Evolutionary conservation across 352 stramenopile genomes (phyloP), one percentile per base, ranked within the genome.

Genomic region (Globisporangium cederbergense): DNA sequence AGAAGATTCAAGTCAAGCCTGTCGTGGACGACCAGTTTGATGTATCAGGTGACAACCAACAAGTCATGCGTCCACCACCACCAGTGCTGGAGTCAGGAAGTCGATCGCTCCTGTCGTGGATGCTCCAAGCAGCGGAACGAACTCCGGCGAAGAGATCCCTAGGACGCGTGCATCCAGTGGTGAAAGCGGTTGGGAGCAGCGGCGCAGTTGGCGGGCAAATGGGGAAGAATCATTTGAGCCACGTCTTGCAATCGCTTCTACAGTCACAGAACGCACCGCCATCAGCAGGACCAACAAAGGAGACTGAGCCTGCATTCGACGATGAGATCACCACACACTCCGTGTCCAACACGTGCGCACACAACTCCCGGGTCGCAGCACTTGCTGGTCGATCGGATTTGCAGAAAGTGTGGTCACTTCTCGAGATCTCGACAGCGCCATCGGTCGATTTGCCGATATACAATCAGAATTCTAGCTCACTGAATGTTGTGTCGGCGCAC

Each of bases 401-500:
- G n/a, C 72, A 88, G 22, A 81, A 93, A 59, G 81, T 94, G 57
- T 96, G 87, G 87, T 89, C 83, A 16, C 54, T 96, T 4, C 60
- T 96, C 4, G 80, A 90, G 55, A 79, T 93, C 25, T 87, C 83
- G 20, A 81, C 74, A 13, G 76, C 87, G 8, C 72, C 84, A 0
- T 64, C 73, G 9, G 66, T 90, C 4, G 67, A 81, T 25, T 38
- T 87, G 3, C 79, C 80, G 7, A 76, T 88, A 16, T 83, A 86
- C 64, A 76, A 68, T 43, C 72, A 76, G 40, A 66, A 55, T 4
- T 54, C 14, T 4, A 73, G 43, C 36, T 58, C 57, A 30, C 14
- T 49, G 47, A 53, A 66, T 11, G 65, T 90, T 2, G 65, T 69
- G 50, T 89, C 85, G 0, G 58, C 80, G 8, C 78, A 89, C 47